Percentiles rank a stretch among this genome's conserved stretches.
These are phyloP conservation scores for Tephrocybe sp. DNA, from an alignment of 768 basidiomycete genomes.

Conservation along the genomic window DNA sequence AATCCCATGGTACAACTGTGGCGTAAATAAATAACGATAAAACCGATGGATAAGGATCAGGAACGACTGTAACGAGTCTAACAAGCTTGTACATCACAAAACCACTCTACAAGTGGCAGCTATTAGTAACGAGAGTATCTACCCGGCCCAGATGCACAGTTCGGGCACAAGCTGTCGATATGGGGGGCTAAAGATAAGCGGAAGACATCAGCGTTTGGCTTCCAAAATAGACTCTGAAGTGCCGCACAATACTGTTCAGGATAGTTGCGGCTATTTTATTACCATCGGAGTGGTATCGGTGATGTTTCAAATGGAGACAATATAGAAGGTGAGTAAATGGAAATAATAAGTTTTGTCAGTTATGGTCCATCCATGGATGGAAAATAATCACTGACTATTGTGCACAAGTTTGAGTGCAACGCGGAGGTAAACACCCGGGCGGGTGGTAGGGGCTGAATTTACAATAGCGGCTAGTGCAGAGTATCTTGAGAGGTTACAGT, in stretches of 20 bases:
- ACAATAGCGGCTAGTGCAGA: slow-evolving; percentile 35
- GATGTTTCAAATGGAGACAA: no score
- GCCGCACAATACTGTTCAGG: slow-evolving; percentile 46
- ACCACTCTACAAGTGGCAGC: no score
- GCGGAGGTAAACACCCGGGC: slow-evolving; percentile 36
- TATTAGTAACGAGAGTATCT: slow-evolving; percentile 6
- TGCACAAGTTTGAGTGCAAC: slow-evolving; percentile 38
- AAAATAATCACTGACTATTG: slow-evolving; percentile 41
- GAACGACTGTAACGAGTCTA: no score
- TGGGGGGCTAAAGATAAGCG: slow-evolving; percentile 36
- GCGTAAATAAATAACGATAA: no score
- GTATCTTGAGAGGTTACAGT: neutral
- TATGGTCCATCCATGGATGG: neutral
- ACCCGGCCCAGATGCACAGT: slow-evolving; percentile 27
- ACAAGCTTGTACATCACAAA: no score
- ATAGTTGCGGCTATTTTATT: slow-evolving; percentile 34
- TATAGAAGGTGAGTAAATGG: no score
- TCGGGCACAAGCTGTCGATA: slow-evolving; percentile 40
- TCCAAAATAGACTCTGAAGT: slow-evolving; percentile 12
- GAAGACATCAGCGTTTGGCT: neutral
- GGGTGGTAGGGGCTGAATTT: slow-evolving; percentile 55
- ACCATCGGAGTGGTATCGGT: no score
- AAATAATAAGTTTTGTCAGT: neutral
- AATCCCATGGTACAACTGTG: no score
- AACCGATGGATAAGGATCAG: no score